Base-by-base conservation (phyloP, 2,329 filamentous ascomycete genomes). In the Phaeosphaeria sp. region DNA sequence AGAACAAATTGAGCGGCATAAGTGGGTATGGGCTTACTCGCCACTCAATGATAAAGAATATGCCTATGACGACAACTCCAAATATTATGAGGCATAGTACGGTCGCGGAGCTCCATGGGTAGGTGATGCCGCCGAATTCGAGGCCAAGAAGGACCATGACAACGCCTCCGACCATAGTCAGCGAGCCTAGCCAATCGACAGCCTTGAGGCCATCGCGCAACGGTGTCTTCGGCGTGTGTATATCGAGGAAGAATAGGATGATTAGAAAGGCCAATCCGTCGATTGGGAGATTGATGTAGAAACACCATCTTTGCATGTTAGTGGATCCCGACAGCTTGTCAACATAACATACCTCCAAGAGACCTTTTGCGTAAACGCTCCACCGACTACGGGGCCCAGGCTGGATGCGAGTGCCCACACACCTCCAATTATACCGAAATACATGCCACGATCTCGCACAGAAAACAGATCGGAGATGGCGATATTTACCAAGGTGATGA, bases 71-170 rank as follows among this genome's bases (percentile, higher is more conserved):
- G 25, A 90, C 55, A 22, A 86, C 71, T 21, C 92, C 92, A 65
- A 94, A 92, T 49, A 94, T 79, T 63, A 96, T 83, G 25, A 96
- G 82, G 68, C 90, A 93, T 66, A 96, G 84, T 30, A 93, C 90
- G 0, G 86, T 89, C 1, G 90, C 82, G 0, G 90, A 93, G 52
- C 79, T 78, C 92, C 92, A 96, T 1, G 93, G 89, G 62, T 86
- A 87, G 21, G 83, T 55, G 15, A 92, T 85, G 49, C 92, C 93
- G 54, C 93, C 93, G 60, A 94, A 92, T 71, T 96, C 90, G 11
- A 97, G 85, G 0, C 92, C 93, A 43, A 97, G 87, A 3, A 97
- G 85, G 63, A 96, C 83, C 91, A 96, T 94, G 20, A 96, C 81
- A 0, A 91, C 93, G 20, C 89, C 91, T 43, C 90, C 90, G 22